A percentile compares a stretch with the other conserved stretches of the same genome.
Evolutionary conservation across 2,329 filamentous ascomycete species (phyloP).

Genomic region (Ophiobolus disseminans): DNA sequence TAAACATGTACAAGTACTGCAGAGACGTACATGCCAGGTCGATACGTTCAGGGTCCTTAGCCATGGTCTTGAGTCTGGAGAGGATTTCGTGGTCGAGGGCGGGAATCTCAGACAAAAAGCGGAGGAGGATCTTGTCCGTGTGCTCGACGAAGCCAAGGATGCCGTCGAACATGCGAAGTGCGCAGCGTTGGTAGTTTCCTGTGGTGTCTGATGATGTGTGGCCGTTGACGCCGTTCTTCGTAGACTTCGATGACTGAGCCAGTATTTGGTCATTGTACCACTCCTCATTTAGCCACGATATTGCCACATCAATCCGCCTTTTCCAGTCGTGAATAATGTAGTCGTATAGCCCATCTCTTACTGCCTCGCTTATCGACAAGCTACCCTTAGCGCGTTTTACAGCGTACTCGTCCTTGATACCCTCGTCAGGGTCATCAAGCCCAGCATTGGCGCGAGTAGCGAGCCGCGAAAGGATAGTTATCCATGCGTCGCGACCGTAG

Average conservation of each 20-base stretch:
- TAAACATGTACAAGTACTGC: conserved; percentile 57
- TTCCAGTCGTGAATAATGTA: conserved; percentile 94
- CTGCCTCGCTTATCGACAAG: conserved; percentile 67
- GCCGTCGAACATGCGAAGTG: conserved; percentile 81
- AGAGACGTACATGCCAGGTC: conserved; percentile 43
- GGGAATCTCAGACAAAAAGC: conserved; percentile 91
- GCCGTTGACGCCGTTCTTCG: conserved; percentile 52
- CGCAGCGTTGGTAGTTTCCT: conserved; percentile 78
- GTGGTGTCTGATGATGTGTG: conserved; percentile 42
- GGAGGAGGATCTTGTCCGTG: conserved; percentile 86
- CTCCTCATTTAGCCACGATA: conserved; percentile 95
- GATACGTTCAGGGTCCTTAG: conserved; percentile 69
- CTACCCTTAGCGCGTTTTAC: conserved; percentile 34
- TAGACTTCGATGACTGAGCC: conserved; percentile 40
- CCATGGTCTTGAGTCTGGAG: conserved; percentile 70
- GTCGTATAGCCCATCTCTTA: conserved; percentile 80
- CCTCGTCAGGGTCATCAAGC: conserved; percentile 72
- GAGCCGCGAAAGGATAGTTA: conserved; percentile 83
- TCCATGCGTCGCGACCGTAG: conserved; percentile 88
- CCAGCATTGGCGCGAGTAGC: conserved; percentile 80
- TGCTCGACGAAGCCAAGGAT: conserved; percentile 91
- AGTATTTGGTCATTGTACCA: conserved; percentile 89
- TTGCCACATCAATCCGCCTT: conserved; percentile 84
- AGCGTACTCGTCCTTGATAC: conserved; percentile 64
- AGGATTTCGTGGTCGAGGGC: conserved; percentile 76